A percentile compares a stretch with the other conserved stretches of the same genome.
These are phyloP conservation scores for Pichia sp. DNA, from an alignment of 1,139 yeast species.

Conservation along the genomic window DNA sequence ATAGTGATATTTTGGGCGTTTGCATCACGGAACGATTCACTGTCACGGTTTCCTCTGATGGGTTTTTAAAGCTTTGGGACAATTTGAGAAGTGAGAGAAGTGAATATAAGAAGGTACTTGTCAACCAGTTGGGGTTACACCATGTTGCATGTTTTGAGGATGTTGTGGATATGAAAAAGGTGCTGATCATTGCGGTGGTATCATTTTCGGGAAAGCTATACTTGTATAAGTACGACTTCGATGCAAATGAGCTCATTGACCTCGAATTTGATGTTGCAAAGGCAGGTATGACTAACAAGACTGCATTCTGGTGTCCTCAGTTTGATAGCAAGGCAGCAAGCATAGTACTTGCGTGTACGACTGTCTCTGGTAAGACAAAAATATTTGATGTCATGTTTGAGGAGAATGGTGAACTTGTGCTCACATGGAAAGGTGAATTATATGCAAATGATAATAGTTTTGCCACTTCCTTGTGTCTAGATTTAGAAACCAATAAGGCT, in stretches of 20 bases:
- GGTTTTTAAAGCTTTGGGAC: slow-evolving; percentile 70
- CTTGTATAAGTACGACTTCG: slow-evolving; percentile 31
- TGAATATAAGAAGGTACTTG: slow-evolving; percentile 34
- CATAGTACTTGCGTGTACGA: slow-evolving; percentile 28
- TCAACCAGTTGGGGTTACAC: slow-evolving; percentile 64
- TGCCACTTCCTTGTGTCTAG: slow-evolving; percentile 53
- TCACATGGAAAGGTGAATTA: slow-evolving; percentile 27
- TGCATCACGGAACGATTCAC: slow-evolving; percentile 58
- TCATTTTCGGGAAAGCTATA: slow-evolving; percentile 52
- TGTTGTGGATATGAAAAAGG: slow-evolving; percentile 32
- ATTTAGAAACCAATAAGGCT: slow-evolving; percentile 38
- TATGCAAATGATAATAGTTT: slow-evolving; percentile 35
- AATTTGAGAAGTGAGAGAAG: slow-evolving; percentile 43
- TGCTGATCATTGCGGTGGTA: slow-evolving; percentile 48
- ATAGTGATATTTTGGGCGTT: slow-evolving; percentile 68
- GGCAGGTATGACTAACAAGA: slow-evolving; percentile 15
- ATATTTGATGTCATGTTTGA: slow-evolving; percentile 38
- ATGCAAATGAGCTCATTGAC: slow-evolving; percentile 17
- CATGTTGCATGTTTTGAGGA: slow-evolving; percentile 62
- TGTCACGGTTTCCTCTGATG: slow-evolving; percentile 86
- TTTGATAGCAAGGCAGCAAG: slow-evolving; percentile 11
- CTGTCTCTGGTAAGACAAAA: slow-evolving; percentile 47
- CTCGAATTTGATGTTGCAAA: slow-evolving; percentile 7
- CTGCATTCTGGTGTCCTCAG: slow-evolving; percentile 25
- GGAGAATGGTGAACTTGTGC: slow-evolving; percentile 11